Evolutionary conservation across 169 alveolate genomes (phyloP), one percentile per base, ranked within the genome.

Genomic region (Miamiensis avidus): DNA sequence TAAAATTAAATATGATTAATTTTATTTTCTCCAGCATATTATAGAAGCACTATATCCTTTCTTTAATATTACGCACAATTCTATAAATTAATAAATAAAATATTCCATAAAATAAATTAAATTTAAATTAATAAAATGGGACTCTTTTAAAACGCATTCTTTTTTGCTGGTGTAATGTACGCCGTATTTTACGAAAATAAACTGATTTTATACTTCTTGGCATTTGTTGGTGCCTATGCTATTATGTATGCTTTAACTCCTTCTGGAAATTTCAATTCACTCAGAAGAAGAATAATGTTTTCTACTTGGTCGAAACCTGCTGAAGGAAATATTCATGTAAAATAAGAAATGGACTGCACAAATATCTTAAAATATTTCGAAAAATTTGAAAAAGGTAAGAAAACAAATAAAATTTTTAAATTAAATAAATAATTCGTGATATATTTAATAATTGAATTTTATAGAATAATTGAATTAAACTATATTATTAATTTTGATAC

Each of bases 311-410:
- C 69, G 69, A 49, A 82, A 73, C 82, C 79, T 33, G 74, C 65
- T 69, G 89, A 85, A 78, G 89, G 89, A 30, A 34, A 34, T 26
- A 79, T 85, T 74, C 74, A 85, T 27, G 79, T 78, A 25, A 34
- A 29, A 34, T 33, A 69, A 26, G 85, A 85, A 79, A 72, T 78
- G 1, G 89, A 85, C 31, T 28, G 65, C 75, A 85, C 86, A 0
- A 85, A 85, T 26, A 65, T 77, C 16, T 28, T 78, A 26, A 74
- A 85, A 73, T 85, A 76, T 73, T 49, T 78, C 0, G 29, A 28
- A 28, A 79, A 34, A 28, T 79, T 34, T 65, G 64, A 74, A 65
- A 32, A 11, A 6, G 78, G 11, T 29, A 82, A 72, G 1, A 72
- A 72, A 78, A 76, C 15, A 30, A 82, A 78, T 82, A 82, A n/a